These are phyloP conservation scores for Alternaria brassicicola DNA, from an alignment of 2,329 filamentous ascomycete genomes.

Conservation along the genomic window DNA sequence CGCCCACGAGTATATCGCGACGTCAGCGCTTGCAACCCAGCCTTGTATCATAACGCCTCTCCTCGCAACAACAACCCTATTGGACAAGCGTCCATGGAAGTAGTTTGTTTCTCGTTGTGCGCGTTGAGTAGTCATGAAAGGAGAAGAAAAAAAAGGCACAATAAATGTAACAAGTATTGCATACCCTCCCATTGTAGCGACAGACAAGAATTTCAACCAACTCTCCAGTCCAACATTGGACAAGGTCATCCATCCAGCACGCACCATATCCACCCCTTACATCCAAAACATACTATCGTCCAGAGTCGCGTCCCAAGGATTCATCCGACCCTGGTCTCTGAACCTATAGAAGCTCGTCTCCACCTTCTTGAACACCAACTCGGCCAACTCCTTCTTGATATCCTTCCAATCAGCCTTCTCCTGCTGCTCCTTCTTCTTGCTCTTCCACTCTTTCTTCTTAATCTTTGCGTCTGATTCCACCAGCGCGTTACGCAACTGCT, in stretches of 20 bases:
- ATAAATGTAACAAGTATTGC: neutral
- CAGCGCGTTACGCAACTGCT: no score
- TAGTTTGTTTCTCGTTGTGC: neutral
- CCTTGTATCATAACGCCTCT: neutral
- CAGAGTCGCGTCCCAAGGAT: conserved; percentile 9
- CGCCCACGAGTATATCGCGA: neutral
- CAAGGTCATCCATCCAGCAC: neutral
- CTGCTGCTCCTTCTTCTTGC: no score
- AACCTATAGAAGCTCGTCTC: neutral
- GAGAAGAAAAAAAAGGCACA: neutral
- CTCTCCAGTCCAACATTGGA: neutral
- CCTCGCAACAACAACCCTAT: neutral
- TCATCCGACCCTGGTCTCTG: no score
- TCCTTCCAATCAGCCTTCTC: neutral
- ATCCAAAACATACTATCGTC: conserved; percentile 16
- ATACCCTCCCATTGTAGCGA: neutral
- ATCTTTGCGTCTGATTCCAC: no score
- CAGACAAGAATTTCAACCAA: neutral
- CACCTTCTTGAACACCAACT: no score
- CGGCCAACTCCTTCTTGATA: no score
- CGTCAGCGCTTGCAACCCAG: neutral
- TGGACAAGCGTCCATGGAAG: neutral
- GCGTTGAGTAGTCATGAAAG: neutral
- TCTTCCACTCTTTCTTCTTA: no score
- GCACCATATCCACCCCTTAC: neutral